These are phyloP conservation scores for Peronospora destructor DNA, from an alignment of 352 stramenopile genomes.

Conservation along the genomic window DNA sequence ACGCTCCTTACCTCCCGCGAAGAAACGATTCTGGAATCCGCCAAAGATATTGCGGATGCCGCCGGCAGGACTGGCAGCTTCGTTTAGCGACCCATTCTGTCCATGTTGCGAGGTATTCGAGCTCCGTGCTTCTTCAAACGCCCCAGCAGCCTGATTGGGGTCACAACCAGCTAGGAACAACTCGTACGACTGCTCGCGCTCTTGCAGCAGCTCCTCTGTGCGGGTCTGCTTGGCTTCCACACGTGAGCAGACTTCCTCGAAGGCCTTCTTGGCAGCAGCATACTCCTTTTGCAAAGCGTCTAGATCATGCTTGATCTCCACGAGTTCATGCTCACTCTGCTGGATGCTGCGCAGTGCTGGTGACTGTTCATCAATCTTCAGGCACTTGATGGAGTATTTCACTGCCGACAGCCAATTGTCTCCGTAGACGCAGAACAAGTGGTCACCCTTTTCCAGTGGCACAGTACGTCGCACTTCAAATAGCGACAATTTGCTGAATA, in stretches of 20 bases:
- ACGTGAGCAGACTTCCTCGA: slow-evolving; percentile 60
- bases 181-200: slow-evolving; percentile 72
- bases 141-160: slow-evolving; percentile 14
- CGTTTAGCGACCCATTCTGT: slow-evolving; percentile 34
- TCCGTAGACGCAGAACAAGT: slow-evolving; percentile 84
- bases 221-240: slow-evolving; percentile 65
- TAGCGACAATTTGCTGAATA: slow-evolving; percentile 78
- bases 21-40: slow-evolving; percentile 65
- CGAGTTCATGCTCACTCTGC: slow-evolving; percentile 63
- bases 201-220: slow-evolving; percentile 65
- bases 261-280: slow-evolving; percentile 67
- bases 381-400: slow-evolving; percentile 84
- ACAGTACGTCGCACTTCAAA: slow-evolving; percentile 81
- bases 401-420: slow-evolving; percentile 86
- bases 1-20: slow-evolving; percentile 52
- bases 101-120: slow-evolving; percentile 30
- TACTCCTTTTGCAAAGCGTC: slow-evolving; percentile 76
- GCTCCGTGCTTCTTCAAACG: slow-evolving; percentile 20
- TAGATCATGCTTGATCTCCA: slow-evolving; percentile 71
- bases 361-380: slow-evolving; percentile 65
- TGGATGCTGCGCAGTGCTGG: slow-evolving; percentile 58
- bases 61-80: slow-evolving; percentile 34
- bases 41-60: slow-evolving; percentile 60
- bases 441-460: slow-evolving; percentile 66
- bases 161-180: slow-evolving; percentile 62